Evolutionary conservation across 2,329 filamentous ascomycete species (phyloP), one percentile per base, ranked within the genome.

Genomic region (Bisporella sp.): DNA sequence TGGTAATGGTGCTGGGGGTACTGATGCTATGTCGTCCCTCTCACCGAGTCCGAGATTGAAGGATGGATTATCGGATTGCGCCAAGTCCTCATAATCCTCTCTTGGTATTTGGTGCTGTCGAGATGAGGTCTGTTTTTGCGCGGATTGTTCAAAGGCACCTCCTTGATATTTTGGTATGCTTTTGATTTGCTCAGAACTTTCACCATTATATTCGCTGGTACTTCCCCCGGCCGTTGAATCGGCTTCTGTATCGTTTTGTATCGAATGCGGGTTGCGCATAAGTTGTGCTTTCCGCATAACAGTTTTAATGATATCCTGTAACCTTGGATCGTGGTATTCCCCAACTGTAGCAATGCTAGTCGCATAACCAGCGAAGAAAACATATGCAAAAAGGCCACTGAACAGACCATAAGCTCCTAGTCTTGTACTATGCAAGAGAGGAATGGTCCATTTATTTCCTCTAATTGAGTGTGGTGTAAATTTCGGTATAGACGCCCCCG

Each of bases 41-140:
- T 59, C 50, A 3, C 54, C 57, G 32, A 56, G 55, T 13, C 57
- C 57, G 13, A 54, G 54, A 1, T 61, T 61, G n/a, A 62, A 59
- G 29, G 63, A 64, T 13, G 58, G 59, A 50, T 64, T 58, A 50
- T 62, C 60, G 30, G 60, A 65, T n/a, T 54, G 31, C 46, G 56
- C 56, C 12, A 62, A 61, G 1, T 57, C 41, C 29, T 56, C 45
- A 37, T 47, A 43, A 11, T 7, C 21, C 31, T 31, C 47, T 40
- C 37, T 31, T 45, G 44, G 35, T 21, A n/a, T 32, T 32, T 12
- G 30, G 11, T 33, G 30, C 13, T 13, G 31, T 7, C 31, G 6
- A 28, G 31, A 28, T 7, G n/a, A 46, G 28, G 29, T 6, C 31
- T 5, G 30, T n/a, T 21, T 35, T 41, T 41, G 31, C 39, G 46